phyloP scores from a whole-genome alignment of 371 early-diverging fungal species.

The Mortierella sp. region DNA sequence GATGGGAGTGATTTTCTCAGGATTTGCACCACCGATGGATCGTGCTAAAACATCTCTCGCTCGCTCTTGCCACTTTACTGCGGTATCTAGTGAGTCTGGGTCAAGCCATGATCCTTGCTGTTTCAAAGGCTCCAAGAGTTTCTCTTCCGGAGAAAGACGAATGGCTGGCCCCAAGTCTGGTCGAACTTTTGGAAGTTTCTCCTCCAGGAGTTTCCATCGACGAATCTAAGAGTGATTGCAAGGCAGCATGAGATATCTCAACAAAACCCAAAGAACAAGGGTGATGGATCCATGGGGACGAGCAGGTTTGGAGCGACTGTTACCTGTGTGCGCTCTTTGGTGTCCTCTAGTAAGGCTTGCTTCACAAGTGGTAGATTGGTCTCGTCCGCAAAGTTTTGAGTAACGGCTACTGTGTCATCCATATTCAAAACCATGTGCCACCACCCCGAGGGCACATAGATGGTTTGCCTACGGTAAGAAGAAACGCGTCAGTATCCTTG shows the following conservation, averaged over 20 bases:
- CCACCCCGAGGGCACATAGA: conserved; percentile 54
- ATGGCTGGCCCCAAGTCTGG: conserved; percentile 27
- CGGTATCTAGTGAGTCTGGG: not conserved
- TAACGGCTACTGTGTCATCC: conserved; percentile 55
- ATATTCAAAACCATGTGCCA: conserved; percentile 58
- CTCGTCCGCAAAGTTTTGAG: conserved; percentile 56
- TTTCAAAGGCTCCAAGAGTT: not conserved
- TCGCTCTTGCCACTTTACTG: conserved; percentile 14
- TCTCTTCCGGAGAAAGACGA: conserved; percentile 7
- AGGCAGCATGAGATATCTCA: no score
- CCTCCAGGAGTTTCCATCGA: conserved; percentile 21
- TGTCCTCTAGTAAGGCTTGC: conserved; percentile 15
- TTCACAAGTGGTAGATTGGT: conserved; percentile 40
- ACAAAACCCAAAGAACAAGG: not conserved
- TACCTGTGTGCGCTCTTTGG: conserved; percentile 25
- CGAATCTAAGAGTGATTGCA: conserved; percentile 6
- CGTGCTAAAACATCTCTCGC: conserved; percentile 9
- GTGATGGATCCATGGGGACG: not conserved
- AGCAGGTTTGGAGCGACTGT: not conserved
- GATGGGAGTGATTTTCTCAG: conserved; percentile 6
- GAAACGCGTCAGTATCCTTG: not conserved
- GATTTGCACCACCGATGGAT: not conserved
- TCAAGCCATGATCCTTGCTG: conserved; percentile 18
- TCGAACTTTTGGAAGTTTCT: conserved; percentile 11
- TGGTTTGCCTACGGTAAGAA: conserved; percentile 28